Evolutionary conservation across 1,284 basidiomycete genomes (phyloP).

Genomic region (Sporisorium iseilematis-ciliati): DNA sequence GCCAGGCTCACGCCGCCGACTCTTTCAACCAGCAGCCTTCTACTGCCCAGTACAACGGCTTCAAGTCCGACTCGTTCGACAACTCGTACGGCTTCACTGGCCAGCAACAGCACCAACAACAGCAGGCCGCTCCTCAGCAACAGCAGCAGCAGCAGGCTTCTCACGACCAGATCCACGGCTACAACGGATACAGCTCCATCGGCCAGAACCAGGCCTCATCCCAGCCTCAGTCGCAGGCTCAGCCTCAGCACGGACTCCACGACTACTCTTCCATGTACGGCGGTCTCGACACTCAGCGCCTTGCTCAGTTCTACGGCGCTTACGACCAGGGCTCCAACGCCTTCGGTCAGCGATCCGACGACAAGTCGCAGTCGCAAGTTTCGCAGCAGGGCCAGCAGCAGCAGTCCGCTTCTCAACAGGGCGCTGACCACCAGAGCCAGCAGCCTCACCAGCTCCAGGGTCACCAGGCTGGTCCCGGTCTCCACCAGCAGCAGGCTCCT

Average conservation of each 20-base stretch:
- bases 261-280: constrained; percentile 65
- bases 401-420: constrained; percentile 47
- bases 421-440: constrained; percentile 36
- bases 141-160: constrained; percentile 40
- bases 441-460: constrained; percentile 44
- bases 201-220: constrained; percentile 38
- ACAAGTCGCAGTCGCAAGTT: constrained; percentile 47
- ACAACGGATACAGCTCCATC: constrained; percentile 54
- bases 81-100: constrained; percentile 51
- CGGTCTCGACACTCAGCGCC: constrained; percentile 62
- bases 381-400: constrained; percentile 50
- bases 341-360: constrained; percentile 52
- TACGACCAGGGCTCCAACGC: constrained; percentile 60
- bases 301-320: constrained; percentile 61
- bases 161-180: constrained; percentile 53
- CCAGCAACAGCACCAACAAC: constrained; percentile 45
- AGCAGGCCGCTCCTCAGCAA: constrained; percentile 20
- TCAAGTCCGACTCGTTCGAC: constrained; percentile 54
- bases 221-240: constrained; percentile 38
- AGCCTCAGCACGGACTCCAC: constrained; percentile 51
- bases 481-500: constrained; percentile 60
- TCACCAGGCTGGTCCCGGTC: constrained; percentile 51
- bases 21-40: constrained; percentile 39
- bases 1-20: constrained; percentile 36
- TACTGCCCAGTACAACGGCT: constrained; percentile 44